These are phyloP conservation scores for Xylaria curta DNA, from an alignment of 495 filamentous ascomycete species.

Conservation along the genomic window DNA sequence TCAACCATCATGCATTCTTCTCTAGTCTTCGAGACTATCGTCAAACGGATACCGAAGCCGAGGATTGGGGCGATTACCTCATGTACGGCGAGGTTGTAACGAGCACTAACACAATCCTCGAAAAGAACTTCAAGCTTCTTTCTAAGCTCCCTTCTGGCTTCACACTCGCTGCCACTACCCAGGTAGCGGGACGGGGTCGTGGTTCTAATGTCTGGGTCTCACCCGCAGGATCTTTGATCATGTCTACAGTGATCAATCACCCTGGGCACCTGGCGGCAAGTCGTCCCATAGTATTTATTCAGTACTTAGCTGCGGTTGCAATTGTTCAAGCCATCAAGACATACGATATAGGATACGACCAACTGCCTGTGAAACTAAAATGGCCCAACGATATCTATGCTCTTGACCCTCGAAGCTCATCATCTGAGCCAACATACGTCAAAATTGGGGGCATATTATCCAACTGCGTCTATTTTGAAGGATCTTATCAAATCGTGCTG, in stretches of 20 bases:
- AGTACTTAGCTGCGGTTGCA: slow-evolving; percentile 92
- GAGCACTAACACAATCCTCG: slow-evolving; percentile 92
- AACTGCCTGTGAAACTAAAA: slow-evolving; percentile 84
- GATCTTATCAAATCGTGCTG: slow-evolving; percentile 83
- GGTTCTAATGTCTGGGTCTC: slow-evolving; percentile 96
- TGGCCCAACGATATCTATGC: slow-evolving; percentile 99
- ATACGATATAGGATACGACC: slow-evolving; percentile 73
- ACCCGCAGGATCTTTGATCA: slow-evolving; percentile 83
- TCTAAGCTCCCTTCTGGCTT: slow-evolving; percentile 79
- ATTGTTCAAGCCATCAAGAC: slow-evolving; percentile 82
- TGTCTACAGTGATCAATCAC: slow-evolving; percentile 86
- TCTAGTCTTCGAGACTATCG: slow-evolving; percentile 71
- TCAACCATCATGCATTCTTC: slow-evolving; percentile 84
- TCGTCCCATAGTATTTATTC: slow-evolving; percentile 90
- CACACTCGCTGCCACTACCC: slow-evolving; percentile 88
- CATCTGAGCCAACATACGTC: slow-evolving; percentile 59
- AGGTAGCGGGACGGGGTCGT: slow-evolving; percentile 89
- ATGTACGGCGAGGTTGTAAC: slow-evolving; percentile 94
- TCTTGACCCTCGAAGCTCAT: slow-evolving; percentile 68
- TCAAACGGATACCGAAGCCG: slow-evolving; percentile 57
- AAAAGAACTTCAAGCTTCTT: slow-evolving; percentile 85
- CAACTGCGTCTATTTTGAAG: slow-evolving; percentile 79
- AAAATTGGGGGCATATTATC: slow-evolving; percentile 96
- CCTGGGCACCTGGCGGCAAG: slow-evolving; percentile 68
- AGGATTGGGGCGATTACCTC: slow-evolving; percentile 75